Conservation (phyloP, 2,329 filamentous ascomycete genomes). For the Colletotrichum plurivorum region DNA sequence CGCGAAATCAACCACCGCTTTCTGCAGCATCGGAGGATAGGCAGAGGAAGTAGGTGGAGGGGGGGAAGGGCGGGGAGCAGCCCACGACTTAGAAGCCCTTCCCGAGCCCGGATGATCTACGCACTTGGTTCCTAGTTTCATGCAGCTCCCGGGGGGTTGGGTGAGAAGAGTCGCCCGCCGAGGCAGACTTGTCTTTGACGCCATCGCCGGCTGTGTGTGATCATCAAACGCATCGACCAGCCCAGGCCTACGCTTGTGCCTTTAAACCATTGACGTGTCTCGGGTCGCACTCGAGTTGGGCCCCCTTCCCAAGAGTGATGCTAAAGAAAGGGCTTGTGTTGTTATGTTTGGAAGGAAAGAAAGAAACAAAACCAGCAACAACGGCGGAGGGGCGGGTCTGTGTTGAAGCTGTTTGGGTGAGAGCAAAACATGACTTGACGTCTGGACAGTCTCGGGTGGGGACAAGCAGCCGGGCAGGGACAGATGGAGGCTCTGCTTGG, state of each 20-base stretch:
- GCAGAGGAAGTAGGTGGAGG: not conserved
- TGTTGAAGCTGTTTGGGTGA: not conserved
- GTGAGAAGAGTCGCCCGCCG: slow-evolving; percentile 10
- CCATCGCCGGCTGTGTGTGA: not conserved
- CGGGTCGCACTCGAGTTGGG: not conserved
- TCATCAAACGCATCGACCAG: slow-evolving; percentile 8
- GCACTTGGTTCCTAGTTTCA: slow-evolving; percentile 32
- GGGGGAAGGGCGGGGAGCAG: not conserved
- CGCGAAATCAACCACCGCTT: not conserved
- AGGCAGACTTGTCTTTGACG: not conserved
- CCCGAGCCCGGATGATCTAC: slow-evolving; percentile 34
- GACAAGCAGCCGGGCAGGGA: slow-evolving; percentile 1
- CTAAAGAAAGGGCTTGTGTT: slow-evolving; percentile 14
- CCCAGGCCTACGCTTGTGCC: not conserved
- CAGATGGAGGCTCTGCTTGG: slow-evolving; percentile 31
- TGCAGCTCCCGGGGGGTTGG: slow-evolving; percentile 19
- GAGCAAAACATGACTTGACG: slow-evolving; percentile 13
- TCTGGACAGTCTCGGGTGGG: slow-evolving; percentile 36
- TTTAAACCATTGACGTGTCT: not conserved
- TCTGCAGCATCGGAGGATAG: slow-evolving; percentile 13
- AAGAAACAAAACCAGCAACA: too few relatives aligned
- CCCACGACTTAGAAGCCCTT: slow-evolving; percentile 22
- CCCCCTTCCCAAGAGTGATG: not conserved
- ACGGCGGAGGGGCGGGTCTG: not conserved
- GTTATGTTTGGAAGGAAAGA: not conserved